These are phyloP conservation scores for Solanum gracilifrons DNA, from an alignment of 257 asterid species.

Conservation along the genomic window DNA sequence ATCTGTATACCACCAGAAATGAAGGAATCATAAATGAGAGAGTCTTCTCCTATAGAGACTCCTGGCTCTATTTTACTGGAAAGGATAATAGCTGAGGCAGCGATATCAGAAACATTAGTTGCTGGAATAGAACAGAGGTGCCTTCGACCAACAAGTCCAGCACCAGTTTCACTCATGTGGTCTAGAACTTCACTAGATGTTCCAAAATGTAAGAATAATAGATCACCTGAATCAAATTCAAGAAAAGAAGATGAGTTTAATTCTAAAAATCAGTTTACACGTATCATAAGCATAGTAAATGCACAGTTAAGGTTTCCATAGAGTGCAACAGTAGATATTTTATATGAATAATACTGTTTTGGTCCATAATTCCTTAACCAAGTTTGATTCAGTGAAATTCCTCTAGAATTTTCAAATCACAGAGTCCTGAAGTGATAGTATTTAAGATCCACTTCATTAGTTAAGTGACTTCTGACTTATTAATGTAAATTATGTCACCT, in stretches of 20 bases:
- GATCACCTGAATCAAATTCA: conserved; percentile 45
- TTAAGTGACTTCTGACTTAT: background rate
- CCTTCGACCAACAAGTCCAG: conserved; percentile 81
- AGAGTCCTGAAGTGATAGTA: background rate
- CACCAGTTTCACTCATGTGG: conserved; percentile 72
- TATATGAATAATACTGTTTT: background rate
- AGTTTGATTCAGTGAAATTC: background rate
- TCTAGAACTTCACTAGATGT: conserved; percentile 96
- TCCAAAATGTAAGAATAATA: conserved; percentile 89
- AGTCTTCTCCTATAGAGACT: conserved; percentile 82
- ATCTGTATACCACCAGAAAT: conserved; percentile 65
- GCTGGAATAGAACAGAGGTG: conserved; percentile 94
- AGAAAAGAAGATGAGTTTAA: conserved; percentile 1
- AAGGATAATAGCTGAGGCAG: conserved; percentile 80
- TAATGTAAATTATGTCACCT: background rate
- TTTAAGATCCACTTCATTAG: background rate
- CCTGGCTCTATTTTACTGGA: conserved; percentile 79
- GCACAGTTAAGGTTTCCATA: background rate
- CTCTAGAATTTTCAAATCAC: background rate
- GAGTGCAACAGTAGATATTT: background rate
- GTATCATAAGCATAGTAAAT: background rate
- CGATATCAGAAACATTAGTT: conserved; percentile 76
- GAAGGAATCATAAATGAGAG: conserved; percentile 80
- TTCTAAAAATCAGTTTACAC: background rate
- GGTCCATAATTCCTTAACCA: background rate